Conservation (phyloP, 2,329 filamentous ascomycete genomes). For the Ceratocystis huliohia region DNA sequence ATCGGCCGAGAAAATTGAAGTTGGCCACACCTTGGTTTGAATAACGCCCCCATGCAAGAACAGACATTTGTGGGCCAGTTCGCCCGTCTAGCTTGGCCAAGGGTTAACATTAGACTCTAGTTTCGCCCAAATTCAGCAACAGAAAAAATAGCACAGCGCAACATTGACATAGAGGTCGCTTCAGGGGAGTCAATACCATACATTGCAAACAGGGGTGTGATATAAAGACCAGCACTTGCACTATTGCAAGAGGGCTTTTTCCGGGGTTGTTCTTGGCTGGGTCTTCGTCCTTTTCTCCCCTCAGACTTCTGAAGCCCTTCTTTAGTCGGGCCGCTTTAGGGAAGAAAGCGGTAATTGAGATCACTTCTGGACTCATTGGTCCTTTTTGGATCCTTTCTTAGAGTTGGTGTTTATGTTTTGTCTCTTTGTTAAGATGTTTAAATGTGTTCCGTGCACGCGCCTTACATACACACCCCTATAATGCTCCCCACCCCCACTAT, state of each 20-base stretch:
- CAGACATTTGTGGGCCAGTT: neutral
- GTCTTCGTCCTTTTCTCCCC: neutral
- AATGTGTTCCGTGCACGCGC: neutral
- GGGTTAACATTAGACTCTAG: too few species aligned
- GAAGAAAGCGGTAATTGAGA: constrained; percentile 7
- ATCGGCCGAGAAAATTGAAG: constrained; percentile 1
- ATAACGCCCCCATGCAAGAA: neutral
- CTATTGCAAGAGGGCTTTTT: neutral
- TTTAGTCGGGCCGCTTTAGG: constrained; percentile 7
- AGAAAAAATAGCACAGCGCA: neutral
- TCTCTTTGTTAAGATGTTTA: neutral
- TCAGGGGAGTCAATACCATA: neutral
- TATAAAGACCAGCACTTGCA: neutral
- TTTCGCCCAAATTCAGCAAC: neutral
- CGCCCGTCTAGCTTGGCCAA: neutral
- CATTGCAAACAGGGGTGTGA: neutral
- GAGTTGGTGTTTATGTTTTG: neutral
- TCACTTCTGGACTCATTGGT: neutral
- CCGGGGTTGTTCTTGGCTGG: neutral
- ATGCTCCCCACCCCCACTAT: neutral
- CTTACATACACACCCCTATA: neutral
- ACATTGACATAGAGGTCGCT: neutral
- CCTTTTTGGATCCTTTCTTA: constrained; percentile 3
- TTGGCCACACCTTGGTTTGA: neutral
- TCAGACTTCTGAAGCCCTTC: neutral